Evolutionary conservation across 305 asterid genomes (phyloP), one percentile per base, ranked within the genome.

Genomic region (Rubia balearica): DNA sequence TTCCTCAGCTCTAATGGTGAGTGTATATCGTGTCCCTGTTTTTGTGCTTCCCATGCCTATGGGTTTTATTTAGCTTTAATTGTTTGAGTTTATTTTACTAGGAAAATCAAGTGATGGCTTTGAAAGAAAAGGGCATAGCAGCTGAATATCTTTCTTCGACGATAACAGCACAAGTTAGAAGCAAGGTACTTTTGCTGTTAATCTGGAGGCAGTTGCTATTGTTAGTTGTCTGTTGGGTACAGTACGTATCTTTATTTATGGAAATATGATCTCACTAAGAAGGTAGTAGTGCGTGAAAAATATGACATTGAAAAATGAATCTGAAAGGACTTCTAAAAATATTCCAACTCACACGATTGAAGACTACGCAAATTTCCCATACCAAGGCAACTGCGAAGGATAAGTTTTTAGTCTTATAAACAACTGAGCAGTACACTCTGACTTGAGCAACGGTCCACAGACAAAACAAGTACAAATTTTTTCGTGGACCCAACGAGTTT

Each of bases 131-230:
- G 81, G 89, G 90, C 69, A 88, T 93, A 81, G 89, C 91, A 65
- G 95, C 96, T 74, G 98, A 90, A 74, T 93, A 85, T 86, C 92
- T 93, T 71, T 93, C 97, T 24, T 93, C 98, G 75, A 86, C 94
- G 75, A 96, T 86, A 85, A 75, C 91, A 36, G 80, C 76, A 61
- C 84, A 78, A 83, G 88, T 81, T 71, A 90, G 83, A 82, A 85
- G 79, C 79, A 86, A 89, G 96, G 98, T 92, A 76, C 59, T 75
- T 27, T 13, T 71, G 40, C 80, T 70, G 67, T 76, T 76, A 51
- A 70, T 77, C 14, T 79, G 49, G 13, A 66, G 12, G 24, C 38
- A 30, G 30, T 75, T 55, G 60, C 33, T 42, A 22, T 24, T 22
- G 3, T 3, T 67, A 30, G 69, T 43, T 64, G 51, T 30, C 61